phyloP scores from a whole-genome alignment of 2,329 filamentous ascomycete species.

The Hyphodiscus sp. region DNA sequence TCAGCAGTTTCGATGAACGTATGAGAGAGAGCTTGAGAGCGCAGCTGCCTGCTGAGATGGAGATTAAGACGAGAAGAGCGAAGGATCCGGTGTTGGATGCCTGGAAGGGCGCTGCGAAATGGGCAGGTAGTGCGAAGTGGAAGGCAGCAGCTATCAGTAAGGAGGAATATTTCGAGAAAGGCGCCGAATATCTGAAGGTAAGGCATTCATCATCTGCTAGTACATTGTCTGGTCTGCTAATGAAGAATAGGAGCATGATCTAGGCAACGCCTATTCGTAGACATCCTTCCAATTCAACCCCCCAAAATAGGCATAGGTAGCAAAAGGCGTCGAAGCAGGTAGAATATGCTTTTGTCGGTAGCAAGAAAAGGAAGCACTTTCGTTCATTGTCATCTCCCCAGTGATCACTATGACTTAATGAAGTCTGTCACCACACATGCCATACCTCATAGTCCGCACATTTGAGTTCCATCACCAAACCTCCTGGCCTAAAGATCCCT shows the following conservation, averaged over 20 bases:
- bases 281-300: not conserved
- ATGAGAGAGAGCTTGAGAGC: slow-evolving; percentile 66
- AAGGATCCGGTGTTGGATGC: slow-evolving; percentile 75
- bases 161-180: slow-evolving; percentile 87
- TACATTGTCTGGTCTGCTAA: slow-evolving; percentile 1
- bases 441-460: too few species aligned
- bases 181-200: slow-evolving; percentile 85
- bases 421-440: too few species aligned
- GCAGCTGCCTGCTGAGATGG: slow-evolving; percentile 62
- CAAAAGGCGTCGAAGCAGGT: too few species aligned
- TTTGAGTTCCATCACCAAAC: too few species aligned
- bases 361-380: too few species aligned
- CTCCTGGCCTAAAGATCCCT: too few species aligned
- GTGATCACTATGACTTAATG: too few species aligned
- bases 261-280: slow-evolving; percentile 52
- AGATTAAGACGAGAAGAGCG: slow-evolving; percentile 66
- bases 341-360: too few species aligned
- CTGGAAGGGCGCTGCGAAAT: slow-evolving; percentile 87
- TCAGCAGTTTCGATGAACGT: slow-evolving; percentile 79
- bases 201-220: slow-evolving; percentile 3
- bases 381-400: too few species aligned
- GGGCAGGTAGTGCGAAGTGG: slow-evolving; percentile 59
- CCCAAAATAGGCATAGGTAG: too few species aligned
- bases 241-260: slow-evolving; percentile 51
- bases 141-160: slow-evolving; percentile 62